phyloP scores from a whole-genome alignment of 1,284 basidiomycete species.

The Austropuccinia psidii region DNA sequence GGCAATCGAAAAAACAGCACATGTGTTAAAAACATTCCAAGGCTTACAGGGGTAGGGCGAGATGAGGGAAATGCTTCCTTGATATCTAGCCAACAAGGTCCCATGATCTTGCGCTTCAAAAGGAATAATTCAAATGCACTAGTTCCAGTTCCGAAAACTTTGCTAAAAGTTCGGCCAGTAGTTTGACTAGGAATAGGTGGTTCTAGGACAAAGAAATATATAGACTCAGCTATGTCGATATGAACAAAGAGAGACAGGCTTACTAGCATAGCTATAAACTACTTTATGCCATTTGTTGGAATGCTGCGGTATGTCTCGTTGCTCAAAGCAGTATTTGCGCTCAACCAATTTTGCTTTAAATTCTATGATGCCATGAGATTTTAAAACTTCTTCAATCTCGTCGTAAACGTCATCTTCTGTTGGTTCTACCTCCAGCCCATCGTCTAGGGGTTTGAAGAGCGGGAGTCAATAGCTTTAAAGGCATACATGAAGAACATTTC shows the following conservation, averaged over 20 bases:
- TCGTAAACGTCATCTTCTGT: conserved; percentile 61
- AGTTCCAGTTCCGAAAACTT: conserved; percentile 86
- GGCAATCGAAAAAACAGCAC: background rate
- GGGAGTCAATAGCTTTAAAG: background rate
- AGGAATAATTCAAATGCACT: conserved; percentile 91
- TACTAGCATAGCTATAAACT: conserved; percentile 72
- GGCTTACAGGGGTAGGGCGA: conserved; percentile 48
- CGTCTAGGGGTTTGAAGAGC: conserved; percentile 3
- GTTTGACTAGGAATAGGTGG: conserved; percentile 56
- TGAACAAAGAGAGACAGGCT: conserved; percentile 41
- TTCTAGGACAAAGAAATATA: conserved; percentile 47
- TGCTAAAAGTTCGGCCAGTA: conserved; percentile 72
- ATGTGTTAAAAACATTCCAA: conserved; percentile 55
- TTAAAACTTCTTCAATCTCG: conserved; percentile 75
- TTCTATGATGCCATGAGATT: conserved; percentile 58
- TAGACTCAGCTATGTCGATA: background rate
- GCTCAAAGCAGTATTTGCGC: conserved; percentile 88
- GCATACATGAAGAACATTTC: background rate
- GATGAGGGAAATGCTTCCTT: conserved; percentile 55
- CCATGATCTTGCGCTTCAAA: conserved; percentile 94
- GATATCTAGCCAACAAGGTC: conserved; percentile 91
- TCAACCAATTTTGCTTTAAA: conserved; percentile 69
- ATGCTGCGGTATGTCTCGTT: conserved; percentile 68
- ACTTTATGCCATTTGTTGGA: conserved; percentile 88
- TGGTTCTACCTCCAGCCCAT: conserved; percentile 42